A percentile compares a stretch with the other conserved stretches of the same genome.
Evolutionary conservation across 805 yeast genomes (phyloP).

Genomic region (Cyberlindnera euphorbiiphila): DNA sequence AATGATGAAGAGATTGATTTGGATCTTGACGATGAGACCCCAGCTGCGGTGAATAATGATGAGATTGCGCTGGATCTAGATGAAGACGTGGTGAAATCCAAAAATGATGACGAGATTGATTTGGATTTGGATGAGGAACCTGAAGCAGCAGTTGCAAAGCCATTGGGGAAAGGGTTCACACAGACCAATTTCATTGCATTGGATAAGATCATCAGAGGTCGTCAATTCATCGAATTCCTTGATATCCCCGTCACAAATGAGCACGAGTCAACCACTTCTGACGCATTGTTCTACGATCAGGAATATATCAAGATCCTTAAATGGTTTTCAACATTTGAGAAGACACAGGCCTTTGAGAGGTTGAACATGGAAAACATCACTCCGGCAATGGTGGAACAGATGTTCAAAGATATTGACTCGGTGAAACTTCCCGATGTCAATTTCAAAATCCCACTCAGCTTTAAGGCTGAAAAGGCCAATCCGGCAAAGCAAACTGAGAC

Average conservation of each 20-base stretch:
- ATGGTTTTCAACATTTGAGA: constrained; percentile 18
- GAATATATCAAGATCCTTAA: constrained; percentile 21
- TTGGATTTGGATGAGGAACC: constrained; percentile 26
- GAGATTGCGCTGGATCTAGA: no score
- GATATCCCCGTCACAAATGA: constrained; percentile 36
- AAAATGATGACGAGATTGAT: constrained; percentile 34
- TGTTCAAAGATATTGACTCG: constrained; percentile 17
- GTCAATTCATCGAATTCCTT: constrained; percentile 53
- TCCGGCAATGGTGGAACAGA: constrained; percentile 13
- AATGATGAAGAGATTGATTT: constrained; percentile 28
- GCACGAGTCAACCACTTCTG: constrained; percentile 10
- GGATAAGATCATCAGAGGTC: constrained; percentile 74
- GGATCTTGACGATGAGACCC: no score
- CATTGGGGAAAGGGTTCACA: constrained; percentile 16
- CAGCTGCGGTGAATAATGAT: constrained; percentile 22
- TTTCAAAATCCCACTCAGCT: constrained; percentile 11
- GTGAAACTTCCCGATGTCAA: constrained; percentile 5
- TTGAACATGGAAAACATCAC: constrained; percentile 15
- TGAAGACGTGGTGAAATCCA: no score
- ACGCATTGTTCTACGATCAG: constrained; percentile 17
- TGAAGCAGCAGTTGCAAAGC: not conserved
- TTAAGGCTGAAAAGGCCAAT: constrained; percentile 15
- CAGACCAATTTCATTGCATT: constrained; percentile 65
- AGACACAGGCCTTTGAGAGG: constrained; percentile 12
- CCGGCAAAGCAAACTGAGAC: constrained; percentile 15